A percentile compares a stretch with the other conserved stretches of the same genome.
phyloP scores from a whole-genome alignment of 2,329 filamentous ascomycete species.

The Aurifilum marmelostoma region DNA sequence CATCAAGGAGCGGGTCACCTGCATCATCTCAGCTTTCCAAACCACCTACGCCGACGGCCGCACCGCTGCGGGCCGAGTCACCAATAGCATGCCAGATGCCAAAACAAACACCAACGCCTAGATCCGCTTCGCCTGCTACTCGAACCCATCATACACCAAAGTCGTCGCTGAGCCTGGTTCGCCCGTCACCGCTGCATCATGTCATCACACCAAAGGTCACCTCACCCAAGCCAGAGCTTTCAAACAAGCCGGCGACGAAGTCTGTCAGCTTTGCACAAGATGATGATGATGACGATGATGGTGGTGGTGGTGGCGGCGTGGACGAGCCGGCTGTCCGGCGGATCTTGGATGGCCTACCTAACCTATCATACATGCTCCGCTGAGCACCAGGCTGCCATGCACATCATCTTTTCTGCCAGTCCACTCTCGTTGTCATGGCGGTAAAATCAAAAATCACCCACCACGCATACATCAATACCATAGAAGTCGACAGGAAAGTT shows the following conservation, averaged over 20 bases:
- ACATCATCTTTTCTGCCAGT: not conserved
- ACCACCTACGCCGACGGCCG: conserved; percentile 5
- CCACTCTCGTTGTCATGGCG: no score
- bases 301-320: not conserved
- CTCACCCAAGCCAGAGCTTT: conserved; percentile 17
- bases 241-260: not conserved
- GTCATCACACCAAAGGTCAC: conserved; percentile 19
- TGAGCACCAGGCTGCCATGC: conserved; percentile 27
- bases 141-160: conserved; percentile 21
- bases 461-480: not conserved
- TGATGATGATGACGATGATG: not conserved
- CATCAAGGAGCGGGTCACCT: conserved; percentile 19
- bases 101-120: conserved; percentile 11
- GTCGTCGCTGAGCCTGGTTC: conserved; percentile 22
- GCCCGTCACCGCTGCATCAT: conserved; percentile 25
- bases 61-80: conserved; percentile 14
- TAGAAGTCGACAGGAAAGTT: no score
- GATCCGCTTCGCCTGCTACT: conserved; percentile 2
- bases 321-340: conserved; percentile 29
- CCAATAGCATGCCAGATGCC: conserved; percentile 13
- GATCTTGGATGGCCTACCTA: conserved; percentile 37
- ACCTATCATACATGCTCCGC: conserved; percentile 42
- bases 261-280: conserved; percentile 20
- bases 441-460: no score
- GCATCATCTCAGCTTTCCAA: conserved; percentile 7